phyloP scores from a whole-genome alignment of 305 asterid species.

The Ruellia speciosa region DNA sequence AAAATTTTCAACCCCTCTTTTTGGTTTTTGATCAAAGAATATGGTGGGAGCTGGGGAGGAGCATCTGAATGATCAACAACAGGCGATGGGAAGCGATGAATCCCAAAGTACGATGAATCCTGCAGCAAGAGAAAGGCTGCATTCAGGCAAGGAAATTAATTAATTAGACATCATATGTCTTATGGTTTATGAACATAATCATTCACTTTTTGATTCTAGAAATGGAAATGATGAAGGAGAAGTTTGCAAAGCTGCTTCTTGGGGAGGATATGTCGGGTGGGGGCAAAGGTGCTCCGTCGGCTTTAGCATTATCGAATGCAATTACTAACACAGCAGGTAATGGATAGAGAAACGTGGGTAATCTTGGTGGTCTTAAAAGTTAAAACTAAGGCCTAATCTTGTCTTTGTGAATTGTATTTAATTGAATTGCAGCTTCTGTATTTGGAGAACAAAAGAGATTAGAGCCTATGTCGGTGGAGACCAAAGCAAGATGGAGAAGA shows the following conservation, averaged over 20 bases:
- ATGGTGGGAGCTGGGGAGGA: background rate
- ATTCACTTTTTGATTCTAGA: slow-evolving; percentile 26
- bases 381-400: background rate
- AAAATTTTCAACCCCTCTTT: too few relatives aligned
- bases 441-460: slow-evolving; percentile 69
- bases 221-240: slow-evolving; percentile 68
- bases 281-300: slow-evolving; percentile 85
- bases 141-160: slow-evolving; percentile 33
- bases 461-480: slow-evolving; percentile 74
- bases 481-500: slow-evolving; percentile 56
- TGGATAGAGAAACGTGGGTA: background rate
- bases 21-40: background rate
- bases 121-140: slow-evolving; percentile 19
- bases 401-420: background rate
- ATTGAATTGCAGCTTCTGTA: slow-evolving; percentile 49
- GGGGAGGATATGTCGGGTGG: slow-evolving; percentile 98
- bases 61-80: too few relatives aligned
- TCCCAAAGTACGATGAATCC: background rate
- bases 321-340: slow-evolving; percentile 81
- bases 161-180: background rate
- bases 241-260: slow-evolving; percentile 66
- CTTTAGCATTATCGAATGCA: slow-evolving; percentile 81
- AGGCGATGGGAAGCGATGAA: too few relatives aligned
- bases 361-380: background rate
- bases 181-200: background rate